Conservation (phyloP, 2,329 filamentous ascomycete species). For the Mycosphaerella arachidis region DNA sequence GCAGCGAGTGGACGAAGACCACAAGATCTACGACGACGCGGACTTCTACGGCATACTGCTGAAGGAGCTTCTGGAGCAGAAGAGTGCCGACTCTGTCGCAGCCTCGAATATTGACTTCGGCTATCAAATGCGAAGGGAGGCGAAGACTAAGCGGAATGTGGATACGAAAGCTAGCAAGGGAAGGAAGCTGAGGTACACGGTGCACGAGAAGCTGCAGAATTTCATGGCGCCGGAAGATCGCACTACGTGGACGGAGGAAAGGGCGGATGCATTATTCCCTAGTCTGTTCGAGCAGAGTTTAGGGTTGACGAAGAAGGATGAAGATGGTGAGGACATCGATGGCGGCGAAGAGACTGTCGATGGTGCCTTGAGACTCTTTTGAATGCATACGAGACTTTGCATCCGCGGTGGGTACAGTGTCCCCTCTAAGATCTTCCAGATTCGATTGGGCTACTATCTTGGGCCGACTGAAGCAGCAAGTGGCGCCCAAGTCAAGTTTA, state of each 20-base stretch:
- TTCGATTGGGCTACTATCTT: background rate
- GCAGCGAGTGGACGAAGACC: constrained; percentile 49
- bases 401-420: background rate
- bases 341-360: constrained; percentile 21
- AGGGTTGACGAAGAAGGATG: constrained; percentile 42
- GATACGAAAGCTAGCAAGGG: constrained; percentile 96
- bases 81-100: constrained; percentile 54
- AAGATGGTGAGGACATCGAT: constrained; percentile 32
- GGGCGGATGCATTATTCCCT: constrained; percentile 61
- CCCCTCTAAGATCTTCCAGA: background rate
- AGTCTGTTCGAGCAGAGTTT: constrained; percentile 47
- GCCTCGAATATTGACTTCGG: constrained; percentile 37
- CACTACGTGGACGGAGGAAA: constrained; percentile 71
- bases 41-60: constrained; percentile 92
- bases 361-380: constrained; percentile 32
- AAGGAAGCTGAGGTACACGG: constrained; percentile 85
- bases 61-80: constrained; percentile 88
- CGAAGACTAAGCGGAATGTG: constrained; percentile 78
- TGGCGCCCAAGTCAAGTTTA: background rate
- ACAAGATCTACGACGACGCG: constrained; percentile 79
- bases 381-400: background rate
- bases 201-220: constrained; percentile 95
- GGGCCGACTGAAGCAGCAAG: background rate
- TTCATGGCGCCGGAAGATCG: constrained; percentile 93
- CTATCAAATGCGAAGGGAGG: constrained; percentile 58